Conservation (phyloP, 768 basidiomycete genomes). For the Tulasnella sp. region DNA sequence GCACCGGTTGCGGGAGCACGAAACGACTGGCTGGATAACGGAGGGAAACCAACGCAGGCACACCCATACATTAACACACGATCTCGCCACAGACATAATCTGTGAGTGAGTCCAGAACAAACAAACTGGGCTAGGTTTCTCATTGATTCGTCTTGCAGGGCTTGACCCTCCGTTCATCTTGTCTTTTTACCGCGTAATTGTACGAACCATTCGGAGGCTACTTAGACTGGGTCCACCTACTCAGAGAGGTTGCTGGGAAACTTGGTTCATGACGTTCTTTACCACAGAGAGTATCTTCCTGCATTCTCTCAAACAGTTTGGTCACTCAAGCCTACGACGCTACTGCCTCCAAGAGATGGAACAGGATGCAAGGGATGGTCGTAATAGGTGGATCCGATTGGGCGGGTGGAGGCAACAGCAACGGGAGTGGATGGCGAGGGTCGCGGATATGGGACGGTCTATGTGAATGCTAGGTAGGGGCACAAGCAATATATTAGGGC, state of each 20-base stretch:
- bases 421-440: background rate
- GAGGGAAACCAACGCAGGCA: conserved; percentile 2
- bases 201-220: background rate
- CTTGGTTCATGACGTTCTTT: conserved; percentile 1
- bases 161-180: background rate
- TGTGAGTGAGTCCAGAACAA: background rate
- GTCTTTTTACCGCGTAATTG: background rate
- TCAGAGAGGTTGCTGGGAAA: background rate
- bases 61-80: background rate
- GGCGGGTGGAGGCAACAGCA: background rate
- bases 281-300: background rate
- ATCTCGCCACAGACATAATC: background rate
- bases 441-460: background rate
- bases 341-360: background rate
- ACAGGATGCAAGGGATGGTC: background rate
- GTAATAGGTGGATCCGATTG: background rate
- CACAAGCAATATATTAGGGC: no score
- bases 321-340: background rate
- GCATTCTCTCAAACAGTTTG: no score
- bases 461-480: no score
- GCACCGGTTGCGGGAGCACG: background rate
- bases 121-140: background rate
- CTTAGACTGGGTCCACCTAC: background rate
- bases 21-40: background rate
- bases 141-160: background rate